These are phyloP conservation scores for Chimonanthus praecox DNA, from an alignment of 164 flowering plant species.

Conservation along the genomic window DNA sequence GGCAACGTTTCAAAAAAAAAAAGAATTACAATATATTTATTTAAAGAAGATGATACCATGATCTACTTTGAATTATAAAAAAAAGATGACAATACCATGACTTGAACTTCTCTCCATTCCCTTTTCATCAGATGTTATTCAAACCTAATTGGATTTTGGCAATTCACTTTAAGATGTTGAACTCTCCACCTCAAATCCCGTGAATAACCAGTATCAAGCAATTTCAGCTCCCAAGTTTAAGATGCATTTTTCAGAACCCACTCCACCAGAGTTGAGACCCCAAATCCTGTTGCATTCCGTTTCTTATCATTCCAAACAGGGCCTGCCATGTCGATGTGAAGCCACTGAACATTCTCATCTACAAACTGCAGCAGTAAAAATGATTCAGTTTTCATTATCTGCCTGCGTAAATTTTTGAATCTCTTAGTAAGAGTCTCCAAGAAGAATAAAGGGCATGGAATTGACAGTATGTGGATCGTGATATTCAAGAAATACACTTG, in stretches of 20 bases:
- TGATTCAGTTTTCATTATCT: slow-evolving; percentile 4
- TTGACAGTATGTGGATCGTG: too few relatives aligned
- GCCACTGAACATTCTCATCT: slow-evolving; percentile 87
- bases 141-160: not conserved
- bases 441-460: too few relatives aligned
- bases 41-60: not conserved
- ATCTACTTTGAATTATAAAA: not conserved
- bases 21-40: too few relatives aligned
- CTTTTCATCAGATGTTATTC: not conserved
- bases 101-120: not conserved
- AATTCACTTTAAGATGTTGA: not conserved
- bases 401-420: not conserved
- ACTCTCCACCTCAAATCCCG: not conserved
- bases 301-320: slow-evolving; percentile 92
- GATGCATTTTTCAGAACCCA: slow-evolving; percentile 86
- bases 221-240: slow-evolving; percentile 7
- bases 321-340: slow-evolving; percentile 97
- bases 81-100: not conserved
- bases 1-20: not conserved
- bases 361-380: slow-evolving; percentile 60
- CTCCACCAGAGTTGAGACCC: slow-evolving; percentile 78
- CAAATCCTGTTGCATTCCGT: slow-evolving; percentile 74
- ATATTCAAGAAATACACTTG: too few relatives aligned
- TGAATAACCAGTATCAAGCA: not conserved
- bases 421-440: too few relatives aligned